A percentile compares a stretch with the other conserved stretches of the same genome.
phyloP scores from a whole-genome alignment of 139 green algal genomes.

The Chlamydomonas eustigma region DNA sequence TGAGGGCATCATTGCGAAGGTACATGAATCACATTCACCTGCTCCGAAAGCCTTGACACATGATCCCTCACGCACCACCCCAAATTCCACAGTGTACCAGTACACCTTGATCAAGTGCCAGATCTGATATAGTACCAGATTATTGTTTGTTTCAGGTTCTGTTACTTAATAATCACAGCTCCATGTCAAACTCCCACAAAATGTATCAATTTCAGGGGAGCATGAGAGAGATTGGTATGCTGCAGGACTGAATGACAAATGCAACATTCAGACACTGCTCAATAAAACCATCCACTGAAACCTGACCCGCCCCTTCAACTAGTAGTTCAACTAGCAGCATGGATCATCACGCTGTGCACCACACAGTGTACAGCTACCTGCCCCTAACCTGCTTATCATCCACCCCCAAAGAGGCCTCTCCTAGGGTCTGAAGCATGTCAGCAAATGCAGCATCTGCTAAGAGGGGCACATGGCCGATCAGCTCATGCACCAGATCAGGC shows the following conservation, averaged over 20 bases:
- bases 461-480: slow-evolving; percentile 87
- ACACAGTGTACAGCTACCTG: slow-evolving; percentile 53
- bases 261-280: not conserved
- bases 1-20: too few species aligned
- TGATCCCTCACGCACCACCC: slow-evolving; percentile 70
- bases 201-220: too few species aligned
- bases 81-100: slow-evolving; percentile 78
- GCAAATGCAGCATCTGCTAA: slow-evolving; percentile 74
- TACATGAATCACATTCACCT: too few species aligned
- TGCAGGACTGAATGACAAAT: too few species aligned
- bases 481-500: slow-evolving; percentile 86
- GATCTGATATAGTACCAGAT: too few species aligned
- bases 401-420: slow-evolving; percentile 72
- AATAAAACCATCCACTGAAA: not conserved
- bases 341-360: not conserved
- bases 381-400: slow-evolving; percentile 65
- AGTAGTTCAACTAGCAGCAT: not conserved
- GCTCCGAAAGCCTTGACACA: slow-evolving; percentile 73
- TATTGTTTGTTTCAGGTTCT: too few species aligned
- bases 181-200: too few species aligned
- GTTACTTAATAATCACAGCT: too few species aligned
- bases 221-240: too few species aligned
- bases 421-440: slow-evolving; percentile 77
- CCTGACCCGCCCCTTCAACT: too few species aligned
- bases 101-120: slow-evolving; percentile 87